A percentile compares a stretch with the other conserved stretches of the same genome.
phyloP scores from a whole-genome alignment of 2,329 filamentous ascomycete genomes.

The Beauveria caledonica region DNA sequence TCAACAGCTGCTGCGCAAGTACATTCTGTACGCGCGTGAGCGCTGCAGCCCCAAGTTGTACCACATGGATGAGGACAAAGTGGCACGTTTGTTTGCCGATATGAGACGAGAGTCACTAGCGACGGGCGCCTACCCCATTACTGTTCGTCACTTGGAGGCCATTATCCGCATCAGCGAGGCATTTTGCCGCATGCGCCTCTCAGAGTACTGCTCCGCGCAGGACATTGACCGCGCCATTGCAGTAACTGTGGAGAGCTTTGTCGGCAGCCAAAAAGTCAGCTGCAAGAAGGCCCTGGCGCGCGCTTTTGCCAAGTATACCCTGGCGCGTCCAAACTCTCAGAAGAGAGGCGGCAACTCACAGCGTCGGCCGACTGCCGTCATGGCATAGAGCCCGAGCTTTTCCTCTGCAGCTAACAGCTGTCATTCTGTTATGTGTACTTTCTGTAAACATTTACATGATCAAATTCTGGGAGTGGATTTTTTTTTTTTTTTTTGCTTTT shows the following conservation, averaged over 20 bases:
- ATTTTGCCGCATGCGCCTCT: slow-evolving; percentile 97
- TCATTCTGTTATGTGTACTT: background rate
- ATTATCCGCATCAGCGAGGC: slow-evolving; percentile 92
- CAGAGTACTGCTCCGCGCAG: slow-evolving; percentile 80
- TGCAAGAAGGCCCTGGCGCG: slow-evolving; percentile 93
- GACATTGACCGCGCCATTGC: slow-evolving; percentile 97
- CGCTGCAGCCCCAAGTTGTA: slow-evolving; percentile 87
- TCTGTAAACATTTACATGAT: background rate
- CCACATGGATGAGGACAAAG: slow-evolving; percentile 96
- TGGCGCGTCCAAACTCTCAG: slow-evolving; percentile 39
- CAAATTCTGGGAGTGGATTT: background rate
- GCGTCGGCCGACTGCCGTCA: slow-evolving; percentile 21
- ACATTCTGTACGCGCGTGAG: slow-evolving; percentile 91
- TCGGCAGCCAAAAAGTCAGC: slow-evolving; percentile 92
- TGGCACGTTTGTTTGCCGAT: slow-evolving; percentile 87
- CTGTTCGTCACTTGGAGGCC: slow-evolving; percentile 93
- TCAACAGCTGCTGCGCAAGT: slow-evolving; percentile 87
- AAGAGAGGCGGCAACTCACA: slow-evolving; percentile 15
- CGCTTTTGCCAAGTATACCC: slow-evolving; percentile 91
- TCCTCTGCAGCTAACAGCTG: background rate
- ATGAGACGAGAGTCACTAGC: slow-evolving; percentile 90
- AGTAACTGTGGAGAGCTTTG: slow-evolving; percentile 92
- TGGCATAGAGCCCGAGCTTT: slow-evolving; percentile 15
- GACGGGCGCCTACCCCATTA: slow-evolving; percentile 95
- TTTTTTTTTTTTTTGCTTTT: background rate